A percentile compares a stretch with the other conserved stretches of the same genome.
Evolutionary conservation across 2,329 filamentous ascomycete genomes (phyloP).

Genomic region (Sporothrix humicola): DNA sequence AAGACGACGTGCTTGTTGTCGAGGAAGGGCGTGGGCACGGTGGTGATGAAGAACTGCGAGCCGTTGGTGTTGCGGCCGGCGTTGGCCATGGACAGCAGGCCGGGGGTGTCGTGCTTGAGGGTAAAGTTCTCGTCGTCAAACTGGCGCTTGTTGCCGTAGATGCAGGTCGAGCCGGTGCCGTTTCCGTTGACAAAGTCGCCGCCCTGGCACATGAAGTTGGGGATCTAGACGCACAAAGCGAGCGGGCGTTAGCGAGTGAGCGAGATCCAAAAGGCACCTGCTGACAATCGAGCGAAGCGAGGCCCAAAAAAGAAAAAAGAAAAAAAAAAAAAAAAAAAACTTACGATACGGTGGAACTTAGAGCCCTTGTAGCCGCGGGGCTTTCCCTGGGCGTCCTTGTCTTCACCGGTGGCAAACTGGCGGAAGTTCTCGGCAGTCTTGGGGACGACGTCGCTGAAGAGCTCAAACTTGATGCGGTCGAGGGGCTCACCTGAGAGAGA

Average conservation of each 20-base stretch:
- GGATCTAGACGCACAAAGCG: constrained; percentile 64
- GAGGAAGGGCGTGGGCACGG: constrained; percentile 82
- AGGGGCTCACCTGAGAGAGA: constrained; percentile 72
- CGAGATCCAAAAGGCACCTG: neutral
- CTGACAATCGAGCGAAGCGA: no score
- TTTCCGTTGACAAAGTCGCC: constrained; percentile 92
- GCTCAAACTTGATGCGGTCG: constrained; percentile 86
- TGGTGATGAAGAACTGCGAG: constrained; percentile 97
- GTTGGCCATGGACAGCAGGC: constrained; percentile 93
- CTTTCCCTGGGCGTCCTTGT: constrained; percentile 74
- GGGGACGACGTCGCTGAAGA: constrained; percentile 83
- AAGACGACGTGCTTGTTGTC: constrained; percentile 96
- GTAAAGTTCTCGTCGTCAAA: constrained; percentile 93
- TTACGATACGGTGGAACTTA: constrained; percentile 91
- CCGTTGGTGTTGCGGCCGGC: constrained; percentile 92
- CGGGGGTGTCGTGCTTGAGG: constrained; percentile 77
- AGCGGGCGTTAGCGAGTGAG: constrained; percentile 17
- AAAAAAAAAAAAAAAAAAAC: constrained; percentile 52
- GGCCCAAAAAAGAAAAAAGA: neutral
- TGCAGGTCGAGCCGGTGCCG: constrained; percentile 84
- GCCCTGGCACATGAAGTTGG: constrained; percentile 96
- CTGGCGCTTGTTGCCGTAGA: constrained; percentile 76
- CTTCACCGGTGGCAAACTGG: constrained; percentile 94
- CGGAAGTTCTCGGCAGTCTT: constrained; percentile 96
- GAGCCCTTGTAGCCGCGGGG: constrained; percentile 93